Base-by-base conservation (phyloP, 1,139 yeast genomes). In the Saccharomycopsis crataegensis region DNA sequence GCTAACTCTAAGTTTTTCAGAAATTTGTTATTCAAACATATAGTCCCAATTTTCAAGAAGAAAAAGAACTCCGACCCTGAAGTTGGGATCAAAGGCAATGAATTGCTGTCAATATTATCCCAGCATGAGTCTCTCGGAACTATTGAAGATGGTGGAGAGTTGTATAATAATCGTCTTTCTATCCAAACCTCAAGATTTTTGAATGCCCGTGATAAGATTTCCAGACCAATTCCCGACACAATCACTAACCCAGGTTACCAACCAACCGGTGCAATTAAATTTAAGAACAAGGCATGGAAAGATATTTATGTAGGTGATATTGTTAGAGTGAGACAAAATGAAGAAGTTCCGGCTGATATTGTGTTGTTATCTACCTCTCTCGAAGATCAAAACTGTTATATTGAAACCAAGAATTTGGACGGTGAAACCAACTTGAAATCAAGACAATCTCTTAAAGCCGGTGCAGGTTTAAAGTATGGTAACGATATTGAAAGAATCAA, bases 371-470 rank as follows among this genome's bases (percentile, higher is more conserved):
- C 96, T 2, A 82, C 96, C 0, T 85, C 96, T 0, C 96, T 90
- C 65, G 68, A 77, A 1, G 98, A 93, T 65, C 96, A 96, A 46
- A 88, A 84, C 49, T 91, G 98, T 70, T 91, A 83, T 64, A 82
- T 91, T 46, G 98, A 93, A 68, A 93, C 99, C 1, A 91, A 90
- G 64, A 93, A 93, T 67, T 76, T 93, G 62, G 98, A 93, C 69
- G 99, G 99, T 67, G 99, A 93, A 70, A 89, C 98, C 6, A 93
- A 93, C 66, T 76, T 93, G 66, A 93, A 93, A 67, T 79, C 81
- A 49, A 84, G 88, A 59, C 83, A 80, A 59, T 83, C 95, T 11
- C 70, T 93, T 53, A 79, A 80, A 56, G 80, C 88, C 61, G 91
- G 96, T 31, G 78, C 80, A 38, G 67, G 72, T 11, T 72, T 88